Percentiles rank a stretch among this genome's conserved stretches.
These are phyloP conservation scores for Erodium moschatum DNA, from an alignment of 441 rosid species.

Conservation along the genomic window DNA sequence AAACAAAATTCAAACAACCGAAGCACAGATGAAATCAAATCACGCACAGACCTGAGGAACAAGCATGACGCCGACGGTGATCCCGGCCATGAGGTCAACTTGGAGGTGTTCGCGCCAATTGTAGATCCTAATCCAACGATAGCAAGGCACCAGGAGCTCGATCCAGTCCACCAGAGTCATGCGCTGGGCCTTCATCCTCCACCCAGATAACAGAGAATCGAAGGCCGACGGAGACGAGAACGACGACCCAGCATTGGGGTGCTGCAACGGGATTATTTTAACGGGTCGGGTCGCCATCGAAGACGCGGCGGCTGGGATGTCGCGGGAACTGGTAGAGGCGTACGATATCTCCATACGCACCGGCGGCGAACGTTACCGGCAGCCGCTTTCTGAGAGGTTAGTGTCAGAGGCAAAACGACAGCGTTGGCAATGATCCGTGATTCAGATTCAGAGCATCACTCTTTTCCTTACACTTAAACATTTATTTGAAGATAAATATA, in stretches of 20 bases:
- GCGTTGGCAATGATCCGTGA: too few relatives aligned
- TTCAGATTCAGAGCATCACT: background rate
- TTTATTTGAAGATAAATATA: background rate
- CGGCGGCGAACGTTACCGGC: background rate
- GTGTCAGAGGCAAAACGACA: too few relatives aligned
- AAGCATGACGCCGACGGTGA: conserved; percentile 81
- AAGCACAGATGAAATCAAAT: too few relatives aligned
- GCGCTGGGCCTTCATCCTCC: conserved; percentile 35
- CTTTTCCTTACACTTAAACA: background rate
- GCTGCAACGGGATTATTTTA: conserved; percentile 61
- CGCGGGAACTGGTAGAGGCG: conserved; percentile 48
- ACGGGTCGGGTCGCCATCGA: conserved; percentile 69
- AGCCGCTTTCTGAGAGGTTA: background rate
- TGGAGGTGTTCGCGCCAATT: conserved; percentile 61
- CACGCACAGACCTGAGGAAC: conserved; percentile 72
- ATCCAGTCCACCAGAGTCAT: conserved; percentile 56
- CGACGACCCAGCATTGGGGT: conserved; percentile 30
- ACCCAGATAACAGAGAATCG: conserved; percentile 27
- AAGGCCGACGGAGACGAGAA: conserved; percentile 23
- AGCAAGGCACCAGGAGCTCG: conserved; percentile 55
- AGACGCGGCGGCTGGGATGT: too few relatives aligned
- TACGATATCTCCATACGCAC: conserved; percentile 45
- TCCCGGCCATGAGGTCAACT: conserved; percentile 77
- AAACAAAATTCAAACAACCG: conserved; percentile 8
- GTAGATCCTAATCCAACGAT: conserved; percentile 71